These are phyloP conservation scores for Parathielavia appendiculata DNA, from an alignment of 495 filamentous ascomycete species.

Conservation along the genomic window DNA sequence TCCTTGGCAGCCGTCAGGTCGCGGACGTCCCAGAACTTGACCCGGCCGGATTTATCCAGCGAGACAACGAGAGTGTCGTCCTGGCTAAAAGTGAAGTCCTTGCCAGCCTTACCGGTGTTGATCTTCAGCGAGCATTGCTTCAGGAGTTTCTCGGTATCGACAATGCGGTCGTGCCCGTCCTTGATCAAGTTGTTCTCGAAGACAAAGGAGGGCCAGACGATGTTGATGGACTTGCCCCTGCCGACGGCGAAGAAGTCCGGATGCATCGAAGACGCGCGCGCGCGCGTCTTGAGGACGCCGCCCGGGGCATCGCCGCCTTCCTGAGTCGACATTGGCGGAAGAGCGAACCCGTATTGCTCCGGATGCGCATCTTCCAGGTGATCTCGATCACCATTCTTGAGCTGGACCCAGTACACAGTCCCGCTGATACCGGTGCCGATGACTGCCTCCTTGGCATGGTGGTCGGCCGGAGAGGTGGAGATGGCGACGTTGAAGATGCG, in stretches of 20 bases:
- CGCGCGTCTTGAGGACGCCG: slow-evolving; percentile 91
- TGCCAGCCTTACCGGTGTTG: slow-evolving; percentile 93
- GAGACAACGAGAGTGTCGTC: slow-evolving; percentile 93
- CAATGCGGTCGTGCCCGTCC: slow-evolving; percentile 62
- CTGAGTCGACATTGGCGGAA: slow-evolving; percentile 70
- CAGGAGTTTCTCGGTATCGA: slow-evolving; percentile 81
- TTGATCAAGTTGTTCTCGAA: slow-evolving; percentile 65
- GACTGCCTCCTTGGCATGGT: slow-evolving; percentile 62
- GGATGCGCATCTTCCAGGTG: slow-evolving; percentile 64
- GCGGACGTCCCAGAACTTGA: slow-evolving; percentile 96
- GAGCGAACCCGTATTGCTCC: slow-evolving; percentile 71
- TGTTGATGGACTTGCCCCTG: slow-evolving; percentile 89
- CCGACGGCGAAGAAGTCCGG: slow-evolving; percentile 91
- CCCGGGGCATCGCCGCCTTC: slow-evolving; percentile 72
- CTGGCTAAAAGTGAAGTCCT: slow-evolving; percentile 95
- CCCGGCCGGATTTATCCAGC: slow-evolving; percentile 87
- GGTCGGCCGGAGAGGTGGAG: slow-evolving; percentile 53
- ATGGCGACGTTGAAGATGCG: slow-evolving; percentile 91
- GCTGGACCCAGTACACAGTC: slow-evolving; percentile 83
- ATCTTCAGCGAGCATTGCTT: slow-evolving; percentile 83
- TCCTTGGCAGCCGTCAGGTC: slow-evolving; percentile 58
- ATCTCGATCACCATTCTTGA: slow-evolving; percentile 65
- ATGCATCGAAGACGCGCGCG: slow-evolving; percentile 79
- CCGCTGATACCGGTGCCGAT: slow-evolving; percentile 91
- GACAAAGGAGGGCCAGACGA: slow-evolving; percentile 77